A percentile compares a stretch with the other conserved stretches of the same genome.
Conservation (phyloP, 1,139 yeast species). For the Pneumocystis murina region DNA sequence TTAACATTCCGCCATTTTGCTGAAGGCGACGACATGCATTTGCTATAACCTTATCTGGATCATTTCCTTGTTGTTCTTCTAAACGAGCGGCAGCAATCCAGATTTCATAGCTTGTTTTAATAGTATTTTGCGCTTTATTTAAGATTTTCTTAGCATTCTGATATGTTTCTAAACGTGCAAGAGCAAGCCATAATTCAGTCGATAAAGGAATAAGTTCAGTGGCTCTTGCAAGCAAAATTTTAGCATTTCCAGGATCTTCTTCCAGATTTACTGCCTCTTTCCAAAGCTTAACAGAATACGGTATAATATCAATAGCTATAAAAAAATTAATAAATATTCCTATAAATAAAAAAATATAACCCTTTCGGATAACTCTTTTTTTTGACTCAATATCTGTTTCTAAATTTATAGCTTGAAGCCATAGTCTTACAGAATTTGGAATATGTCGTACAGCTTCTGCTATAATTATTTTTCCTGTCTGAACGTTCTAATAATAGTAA, state of each 20-base stretch:
- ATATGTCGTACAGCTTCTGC: conserved; percentile 51
- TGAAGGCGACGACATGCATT: conserved; percentile 39
- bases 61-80: conserved; percentile 43
- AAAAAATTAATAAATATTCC: neutral
- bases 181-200: conserved; percentile 48
- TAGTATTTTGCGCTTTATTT: conserved; percentile 42
- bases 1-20: conserved; percentile 21
- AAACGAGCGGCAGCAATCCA: conserved; percentile 62
- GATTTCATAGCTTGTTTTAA: conserved; percentile 39
- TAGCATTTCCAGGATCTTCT: conserved; percentile 33
- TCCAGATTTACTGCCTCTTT: conserved; percentile 32
- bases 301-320: conserved; percentile 51
- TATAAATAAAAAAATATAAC: neutral
- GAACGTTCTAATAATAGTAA: conserved; percentile 15
- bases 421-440: conserved; percentile 43
- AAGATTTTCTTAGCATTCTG: conserved; percentile 40
- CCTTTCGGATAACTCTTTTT: conserved; percentile 44
- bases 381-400: conserved; percentile 44
- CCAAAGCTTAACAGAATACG: conserved; percentile 57
- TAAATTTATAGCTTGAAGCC: conserved; percentile 56
- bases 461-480: conserved; percentile 39
- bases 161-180: conserved; percentile 34
- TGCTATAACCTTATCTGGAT: conserved; percentile 32
- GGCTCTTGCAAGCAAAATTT: conserved; percentile 49
- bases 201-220: conserved; percentile 48